These are phyloP conservation scores for Solanum ahanhuiri DNA, from an alignment of 257 asterid species.

Conservation along the genomic window DNA sequence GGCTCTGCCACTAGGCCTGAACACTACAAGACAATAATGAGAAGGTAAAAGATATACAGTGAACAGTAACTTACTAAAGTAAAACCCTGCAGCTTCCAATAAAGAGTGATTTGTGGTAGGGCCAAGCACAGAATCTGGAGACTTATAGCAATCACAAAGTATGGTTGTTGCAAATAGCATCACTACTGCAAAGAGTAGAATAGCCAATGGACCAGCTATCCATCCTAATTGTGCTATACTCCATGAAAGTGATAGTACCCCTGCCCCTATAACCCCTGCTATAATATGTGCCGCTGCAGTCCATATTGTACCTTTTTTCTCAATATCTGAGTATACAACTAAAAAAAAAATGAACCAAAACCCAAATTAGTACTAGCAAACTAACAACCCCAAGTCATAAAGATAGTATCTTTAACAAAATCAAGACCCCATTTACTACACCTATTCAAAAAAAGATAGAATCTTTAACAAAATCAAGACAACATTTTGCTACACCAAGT, in stretches of 20 bases:
- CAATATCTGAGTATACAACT: neutral
- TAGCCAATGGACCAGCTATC: slow-evolving; percentile 53
- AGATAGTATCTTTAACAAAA: neutral
- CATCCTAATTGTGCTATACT: slow-evolving; percentile 65
- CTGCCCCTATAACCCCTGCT: slow-evolving; percentile 69
- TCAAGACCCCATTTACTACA: neutral
- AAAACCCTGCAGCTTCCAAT: slow-evolving; percentile 31
- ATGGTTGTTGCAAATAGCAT: slow-evolving; percentile 33
- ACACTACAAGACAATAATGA: neutral
- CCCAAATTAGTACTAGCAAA: neutral
- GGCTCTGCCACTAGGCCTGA: neutral
- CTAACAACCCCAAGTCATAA: neutral
- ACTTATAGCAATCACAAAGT: slow-evolving; percentile 42
- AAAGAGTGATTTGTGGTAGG: slow-evolving; percentile 30
- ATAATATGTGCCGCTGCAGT: slow-evolving; percentile 65
- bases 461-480: neutral
- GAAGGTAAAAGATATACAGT: neutral
- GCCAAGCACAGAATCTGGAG: slow-evolving; percentile 34
- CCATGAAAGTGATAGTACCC: slow-evolving; percentile 72
- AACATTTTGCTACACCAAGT: neutral
- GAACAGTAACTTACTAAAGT: neutral
- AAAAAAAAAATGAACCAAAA: neutral
- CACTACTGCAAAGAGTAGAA: slow-evolving; percentile 42
- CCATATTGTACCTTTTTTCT: slow-evolving; percentile 44
- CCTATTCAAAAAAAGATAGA: neutral